Evolutionary conservation across 2,329 filamentous ascomycete genomes (phyloP).

Genomic region (Penicillium sp.): DNA sequence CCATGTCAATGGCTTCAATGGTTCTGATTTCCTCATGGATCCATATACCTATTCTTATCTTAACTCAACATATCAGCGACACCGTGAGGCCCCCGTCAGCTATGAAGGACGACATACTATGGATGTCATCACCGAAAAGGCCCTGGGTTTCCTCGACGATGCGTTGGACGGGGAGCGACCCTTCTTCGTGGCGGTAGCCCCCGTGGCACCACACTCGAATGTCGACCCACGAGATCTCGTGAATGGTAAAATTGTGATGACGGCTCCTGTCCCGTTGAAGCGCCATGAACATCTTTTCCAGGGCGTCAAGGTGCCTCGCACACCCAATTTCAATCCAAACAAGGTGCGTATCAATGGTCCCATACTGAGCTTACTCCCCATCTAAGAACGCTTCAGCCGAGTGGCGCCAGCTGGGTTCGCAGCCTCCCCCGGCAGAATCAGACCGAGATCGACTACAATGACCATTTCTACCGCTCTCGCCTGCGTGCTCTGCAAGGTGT

Average conservation of each 20-base stretch:
- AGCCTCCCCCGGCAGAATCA: slow-evolving; percentile 49
- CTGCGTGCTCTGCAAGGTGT: slow-evolving; percentile 56
- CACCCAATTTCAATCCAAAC: slow-evolving; percentile 67
- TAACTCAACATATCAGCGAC: slow-evolving; percentile 65
- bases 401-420: slow-evolving; percentile 51
- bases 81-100: slow-evolving; percentile 58
- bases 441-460: slow-evolving; percentile 53
- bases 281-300: slow-evolving; percentile 66
- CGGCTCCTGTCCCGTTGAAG: slow-evolving; percentile 59
- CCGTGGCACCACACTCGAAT: slow-evolving; percentile 67
- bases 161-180: slow-evolving; percentile 58
- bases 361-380: neutral
- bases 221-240: slow-evolving; percentile 43
- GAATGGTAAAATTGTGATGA: slow-evolving; percentile 37
- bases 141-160: slow-evolving; percentile 63
- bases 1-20: slow-evolving; percentile 40
- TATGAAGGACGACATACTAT: slow-evolving; percentile 58
- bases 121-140: slow-evolving; percentile 63
- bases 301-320: slow-evolving; percentile 62
- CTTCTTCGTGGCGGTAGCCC: slow-evolving; percentile 69
- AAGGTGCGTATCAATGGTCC: slow-evolving; percentile 39
- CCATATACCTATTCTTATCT: slow-evolving; percentile 66
- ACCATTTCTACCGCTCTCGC: slow-evolving; percentile 55
- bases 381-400: slow-evolving; percentile 31
- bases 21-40: slow-evolving; percentile 49